Evolutionary conservation across 140 eudicot genomes (phyloP).

Genomic region (Bidens hawaiensis): DNA sequence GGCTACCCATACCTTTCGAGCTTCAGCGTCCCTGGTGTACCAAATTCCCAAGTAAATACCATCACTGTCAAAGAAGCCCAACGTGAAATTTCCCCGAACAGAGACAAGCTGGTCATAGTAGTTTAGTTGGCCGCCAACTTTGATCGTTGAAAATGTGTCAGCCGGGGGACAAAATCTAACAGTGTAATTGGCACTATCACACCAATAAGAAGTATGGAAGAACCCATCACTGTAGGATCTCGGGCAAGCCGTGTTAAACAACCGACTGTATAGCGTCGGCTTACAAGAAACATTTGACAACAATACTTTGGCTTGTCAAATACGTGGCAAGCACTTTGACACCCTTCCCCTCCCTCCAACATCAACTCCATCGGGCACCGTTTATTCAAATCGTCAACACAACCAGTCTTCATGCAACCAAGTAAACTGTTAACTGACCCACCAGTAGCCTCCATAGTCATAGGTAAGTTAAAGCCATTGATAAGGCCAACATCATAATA

Average conservation of each 20-base stretch:
- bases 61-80: constrained; percentile 28
- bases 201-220: too few species aligned
- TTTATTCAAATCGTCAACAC: too few species aligned
- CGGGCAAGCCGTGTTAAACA: not conserved
- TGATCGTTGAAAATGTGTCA: too few species aligned
- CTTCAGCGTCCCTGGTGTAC: constrained; percentile 20
- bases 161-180: too few species aligned
- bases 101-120: too few species aligned
- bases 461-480: constrained; percentile 18
- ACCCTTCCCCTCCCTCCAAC: not conserved
- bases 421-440: not conserved
- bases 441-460: constrained; percentile 3
- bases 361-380: too few species aligned
- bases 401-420: constrained; percentile 5
- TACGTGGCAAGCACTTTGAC: not conserved
- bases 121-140: too few species aligned
- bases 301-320: not conserved
- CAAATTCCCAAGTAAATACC: constrained; percentile 43
- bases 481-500: constrained; percentile 6
- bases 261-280: not conserved
- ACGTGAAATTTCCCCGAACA: constrained; percentile 17
- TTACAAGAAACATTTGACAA: not conserved
- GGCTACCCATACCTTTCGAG: constrained; percentile 36
- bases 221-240: too few species aligned
- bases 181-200: too few species aligned